Evolutionary conservation across 306 rosid species (phyloP).

Genomic region (Crataegus laevigata): DNA sequence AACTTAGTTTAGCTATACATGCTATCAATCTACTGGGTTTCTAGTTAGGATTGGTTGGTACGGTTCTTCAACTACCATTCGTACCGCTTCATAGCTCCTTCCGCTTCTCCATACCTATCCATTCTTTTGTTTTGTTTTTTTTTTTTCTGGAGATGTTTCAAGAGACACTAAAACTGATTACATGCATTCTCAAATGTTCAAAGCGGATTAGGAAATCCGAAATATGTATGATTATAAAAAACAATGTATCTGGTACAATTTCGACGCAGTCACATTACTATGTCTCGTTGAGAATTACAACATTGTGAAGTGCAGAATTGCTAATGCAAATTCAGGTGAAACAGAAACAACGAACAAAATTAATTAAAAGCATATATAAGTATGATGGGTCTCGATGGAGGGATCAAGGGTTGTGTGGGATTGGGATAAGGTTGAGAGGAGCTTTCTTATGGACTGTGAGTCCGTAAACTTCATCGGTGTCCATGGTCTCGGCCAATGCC

Average conservation of each 20-base stretch:
- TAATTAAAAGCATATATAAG: too few species aligned
- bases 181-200: background rate
- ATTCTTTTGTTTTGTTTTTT: too few species aligned
- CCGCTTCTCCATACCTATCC: background rate
- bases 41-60: background rate
- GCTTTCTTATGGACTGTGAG: slow-evolving; percentile 16
- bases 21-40: background rate
- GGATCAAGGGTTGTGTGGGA: background rate
- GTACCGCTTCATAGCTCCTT: background rate
- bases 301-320: background rate
- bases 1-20: background rate
- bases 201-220: background rate
- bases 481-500: slow-evolving; percentile 7
- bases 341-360: too few species aligned
- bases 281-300: background rate
- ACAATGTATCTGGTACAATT: background rate
- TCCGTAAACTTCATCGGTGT: slow-evolving; percentile 9
- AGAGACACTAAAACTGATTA: background rate
- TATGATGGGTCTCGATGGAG: background rate
- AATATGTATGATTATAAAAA: too few species aligned
- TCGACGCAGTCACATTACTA: too few species aligned
- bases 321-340: too few species aligned
- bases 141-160: background rate
- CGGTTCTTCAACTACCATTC: background rate
- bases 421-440: slow-evolving; percentile 28